Base-by-base conservation (phyloP, 306 rosid genomes). In the Dalbergia cochinchinensis region DNA sequence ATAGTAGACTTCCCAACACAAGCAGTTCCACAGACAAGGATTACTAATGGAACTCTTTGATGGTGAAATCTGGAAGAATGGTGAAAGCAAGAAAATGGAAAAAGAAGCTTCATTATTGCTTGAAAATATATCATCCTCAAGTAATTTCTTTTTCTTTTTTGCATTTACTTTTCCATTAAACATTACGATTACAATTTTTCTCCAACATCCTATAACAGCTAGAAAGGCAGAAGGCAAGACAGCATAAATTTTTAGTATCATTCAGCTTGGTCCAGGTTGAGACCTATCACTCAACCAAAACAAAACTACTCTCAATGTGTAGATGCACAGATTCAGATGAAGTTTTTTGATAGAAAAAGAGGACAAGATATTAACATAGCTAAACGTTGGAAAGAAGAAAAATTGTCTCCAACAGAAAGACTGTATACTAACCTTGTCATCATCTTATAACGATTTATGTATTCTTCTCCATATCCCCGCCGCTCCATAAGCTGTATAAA, bases 1-100 rank as follows among this genome's bases (percentile, higher is more conserved):
- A 94, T 91, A 82, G 99, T 94, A 58, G 99, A 94, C 91, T 92
- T 92, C 78, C 99, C 99, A 26, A 92, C 97, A 87, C 99, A 92
- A 59, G 99, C 97, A 65, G 97, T 92, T 85, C 99, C 99, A 80
- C 99, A 94, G 10, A 94, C 97, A 85, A 94, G 99, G 82, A 94
- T 90, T 73, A 94, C 97, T 51, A 94, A 78, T 64, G 99, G 97
- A 71, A 94, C 99, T 79, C 97, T 84, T 84, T 92, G 99, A 86
- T 94, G 97, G 85, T 94, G 99, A 90, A 94, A 94, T 74, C 98
- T 94, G 86, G 79, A 83, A 26, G 53, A 63, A 48, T 80, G 78
- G 71, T 69, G 61, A 79, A 71, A 58, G 47, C 58, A 71, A 35
- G 11, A 77, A 62, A 81, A 79, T 59, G 68, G 55, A 59, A 75